Evolutionary conservation across 1,284 basidiomycete species (phyloP).

Genomic region (Pisolithus thermaeus): DNA sequence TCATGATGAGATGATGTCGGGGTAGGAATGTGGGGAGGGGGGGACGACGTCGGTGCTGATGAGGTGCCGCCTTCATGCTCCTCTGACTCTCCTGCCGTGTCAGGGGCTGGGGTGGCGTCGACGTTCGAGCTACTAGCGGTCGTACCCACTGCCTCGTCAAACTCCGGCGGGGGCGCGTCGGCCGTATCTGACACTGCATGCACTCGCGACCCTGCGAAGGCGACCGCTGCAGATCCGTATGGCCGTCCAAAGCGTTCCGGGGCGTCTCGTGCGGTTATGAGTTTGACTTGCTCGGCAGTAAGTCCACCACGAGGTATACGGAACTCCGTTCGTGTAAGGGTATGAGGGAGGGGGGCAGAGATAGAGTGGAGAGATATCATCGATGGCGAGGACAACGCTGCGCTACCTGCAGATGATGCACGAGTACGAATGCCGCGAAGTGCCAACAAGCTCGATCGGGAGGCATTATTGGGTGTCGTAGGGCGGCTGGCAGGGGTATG

Average conservation of each 20-base stretch:
- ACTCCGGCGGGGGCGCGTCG: slow-evolving; percentile 30
- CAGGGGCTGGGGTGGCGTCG: not conserved
- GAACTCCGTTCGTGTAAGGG: slow-evolving; percentile 43
- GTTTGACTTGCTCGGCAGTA: slow-evolving; percentile 47
- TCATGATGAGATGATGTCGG: not conserved
- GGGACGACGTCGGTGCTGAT: slow-evolving; percentile 1
- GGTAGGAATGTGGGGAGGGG: not conserved
- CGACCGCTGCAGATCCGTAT: slow-evolving; percentile 45
- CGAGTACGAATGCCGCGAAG: slow-evolving; percentile 12
- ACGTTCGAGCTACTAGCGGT: not conserved
- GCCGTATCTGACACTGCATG: slow-evolving; percentile 25
- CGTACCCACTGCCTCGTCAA: slow-evolving; percentile 11
- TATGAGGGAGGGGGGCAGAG: slow-evolving; percentile 46
- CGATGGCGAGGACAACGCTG: slow-evolving; percentile 35
- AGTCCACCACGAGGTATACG: slow-evolving; percentile 40
- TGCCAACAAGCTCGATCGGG: not conserved
- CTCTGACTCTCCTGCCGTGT: not conserved
- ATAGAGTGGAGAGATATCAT: slow-evolving; percentile 42
- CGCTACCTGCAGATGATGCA: not conserved
- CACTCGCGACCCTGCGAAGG: slow-evolving; percentile 32
- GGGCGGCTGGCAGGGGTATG: not conserved
- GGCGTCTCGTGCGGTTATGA: slow-evolving; percentile 42
- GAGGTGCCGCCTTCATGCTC: not conserved
- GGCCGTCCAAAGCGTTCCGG: slow-evolving; percentile 46
- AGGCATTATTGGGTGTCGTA: not conserved